A percentile compares a stretch with the other conserved stretches of the same genome.
These are phyloP conservation scores for Corylus avellana DNA, from an alignment of 306 rosid species.

Conservation along the genomic window DNA sequence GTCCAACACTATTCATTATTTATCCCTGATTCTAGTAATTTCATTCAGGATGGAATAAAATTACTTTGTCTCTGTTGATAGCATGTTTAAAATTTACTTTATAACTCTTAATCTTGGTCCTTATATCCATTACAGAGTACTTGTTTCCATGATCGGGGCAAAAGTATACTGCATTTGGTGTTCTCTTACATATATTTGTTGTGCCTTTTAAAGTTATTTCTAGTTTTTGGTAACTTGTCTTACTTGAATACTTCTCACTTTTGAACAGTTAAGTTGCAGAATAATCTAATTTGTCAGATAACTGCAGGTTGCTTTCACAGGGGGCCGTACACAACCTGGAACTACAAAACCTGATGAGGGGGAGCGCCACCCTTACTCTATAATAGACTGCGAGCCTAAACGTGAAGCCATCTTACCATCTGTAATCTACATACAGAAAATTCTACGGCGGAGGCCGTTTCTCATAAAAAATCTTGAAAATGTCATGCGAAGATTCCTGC, in stretches of 20 bases:
- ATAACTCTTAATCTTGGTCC: background rate
- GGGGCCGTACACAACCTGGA: conserved; percentile 99
- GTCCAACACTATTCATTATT: background rate
- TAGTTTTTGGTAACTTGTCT: background rate
- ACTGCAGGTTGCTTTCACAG: conserved; percentile 88
- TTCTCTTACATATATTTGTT: background rate
- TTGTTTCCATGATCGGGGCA: background rate
- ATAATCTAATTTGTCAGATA: background rate
- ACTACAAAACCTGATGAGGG: conserved; percentile 99
- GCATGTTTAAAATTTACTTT: background rate
- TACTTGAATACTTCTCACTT: background rate
- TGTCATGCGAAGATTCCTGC: conserved; percentile 95
- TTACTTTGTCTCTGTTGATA: background rate
- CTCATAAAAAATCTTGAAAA: conserved; percentile 98
- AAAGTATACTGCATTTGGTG: background rate
- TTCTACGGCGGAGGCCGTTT: conserved; percentile 90
- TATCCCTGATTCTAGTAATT: background rate
- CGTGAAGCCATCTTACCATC: conserved; percentile 86
- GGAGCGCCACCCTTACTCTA: conserved; percentile 94
- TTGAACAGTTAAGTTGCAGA: background rate
- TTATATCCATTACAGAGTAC: background rate
- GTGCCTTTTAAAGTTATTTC: background rate
- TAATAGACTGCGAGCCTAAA: conserved; percentile 78
- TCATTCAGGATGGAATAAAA: background rate
- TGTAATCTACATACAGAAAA: conserved; percentile 91